Conservation (phyloP, 75 land plant genomes). For the Cunninghamia lanceolata region DNA sequence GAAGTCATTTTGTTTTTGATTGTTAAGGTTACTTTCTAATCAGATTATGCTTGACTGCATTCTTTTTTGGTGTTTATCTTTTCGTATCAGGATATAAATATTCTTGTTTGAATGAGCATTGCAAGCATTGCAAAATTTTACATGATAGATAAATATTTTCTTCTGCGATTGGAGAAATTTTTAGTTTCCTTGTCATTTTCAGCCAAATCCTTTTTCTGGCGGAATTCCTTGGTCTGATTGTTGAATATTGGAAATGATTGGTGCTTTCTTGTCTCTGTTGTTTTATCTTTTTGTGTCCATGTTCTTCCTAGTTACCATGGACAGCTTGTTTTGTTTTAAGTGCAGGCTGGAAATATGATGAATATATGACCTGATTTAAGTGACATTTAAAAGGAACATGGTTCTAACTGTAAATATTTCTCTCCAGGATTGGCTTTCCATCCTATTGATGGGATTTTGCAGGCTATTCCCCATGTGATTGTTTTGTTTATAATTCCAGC, state of each 20-base stretch:
- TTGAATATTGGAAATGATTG: neutral
- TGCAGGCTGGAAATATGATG: neutral
- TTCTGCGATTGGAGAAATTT: neutral
- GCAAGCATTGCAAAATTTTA: neutral
- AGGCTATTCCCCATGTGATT: slow-evolving; percentile 84
- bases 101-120: neutral
- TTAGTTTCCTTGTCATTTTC: neutral
- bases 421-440: slow-evolving; percentile 88
- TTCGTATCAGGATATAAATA: neutral
- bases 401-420: neutral
- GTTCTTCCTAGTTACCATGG: neutral
- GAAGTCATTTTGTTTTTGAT: neutral
- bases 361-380: neutral
- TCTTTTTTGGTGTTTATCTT: neutral
- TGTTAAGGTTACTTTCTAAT: neutral
- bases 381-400: neutral
- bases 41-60: neutral
- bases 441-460: slow-evolving; percentile 90
- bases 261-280: neutral
- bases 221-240: neutral
- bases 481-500: slow-evolving; percentile 74
- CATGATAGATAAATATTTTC: neutral
- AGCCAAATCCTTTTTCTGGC: neutral
- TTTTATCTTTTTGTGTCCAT: neutral
- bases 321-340: neutral